Evolutionary conservation across 2,329 filamentous ascomycete genomes (phyloP).

Genomic region (Fusarium avenaceum): DNA sequence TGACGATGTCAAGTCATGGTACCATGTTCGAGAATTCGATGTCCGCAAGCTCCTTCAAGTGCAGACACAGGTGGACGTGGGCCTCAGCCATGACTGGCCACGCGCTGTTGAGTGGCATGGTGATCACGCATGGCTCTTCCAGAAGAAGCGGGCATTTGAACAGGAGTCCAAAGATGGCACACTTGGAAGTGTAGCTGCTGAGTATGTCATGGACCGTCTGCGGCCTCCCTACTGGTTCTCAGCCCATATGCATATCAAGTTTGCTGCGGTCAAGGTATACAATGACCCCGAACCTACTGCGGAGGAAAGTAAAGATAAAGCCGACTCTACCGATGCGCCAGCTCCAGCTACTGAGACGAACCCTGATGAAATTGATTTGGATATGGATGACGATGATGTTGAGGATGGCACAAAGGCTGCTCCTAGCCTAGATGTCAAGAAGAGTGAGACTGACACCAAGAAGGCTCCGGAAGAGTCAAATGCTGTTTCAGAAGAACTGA

Average conservation of each 20-base stretch:
- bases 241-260: constrained; percentile 93
- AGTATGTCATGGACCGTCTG: constrained; percentile 83
- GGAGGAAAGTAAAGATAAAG: constrained; percentile 26
- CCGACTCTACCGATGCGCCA: constrained; percentile 4
- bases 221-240: constrained; percentile 92
- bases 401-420: constrained; percentile 9
- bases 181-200: constrained; percentile 84
- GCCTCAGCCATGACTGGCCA: constrained; percentile 97
- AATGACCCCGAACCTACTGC: constrained; percentile 54
- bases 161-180: constrained; percentile 80
- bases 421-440: constrained; percentile 3
- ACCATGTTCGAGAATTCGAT: constrained; percentile 91
- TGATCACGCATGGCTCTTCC: constrained; percentile 76
- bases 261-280: constrained; percentile 76
- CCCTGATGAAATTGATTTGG: constrained; percentile 78
- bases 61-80: constrained; percentile 89
- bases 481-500: constrained; percentile 72
- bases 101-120: constrained; percentile 84
- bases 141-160: constrained; percentile 79
- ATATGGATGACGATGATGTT: constrained; percentile 68
- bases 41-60: constrained; percentile 89
- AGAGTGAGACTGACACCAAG: constrained; percentile 8
- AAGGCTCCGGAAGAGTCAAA: constrained; percentile 40
- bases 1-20: constrained; percentile 84
- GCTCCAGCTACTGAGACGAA: constrained; percentile 59